Base-by-base conservation (phyloP, 805 yeast species). In the Pichia nanzhaoensis region DNA sequence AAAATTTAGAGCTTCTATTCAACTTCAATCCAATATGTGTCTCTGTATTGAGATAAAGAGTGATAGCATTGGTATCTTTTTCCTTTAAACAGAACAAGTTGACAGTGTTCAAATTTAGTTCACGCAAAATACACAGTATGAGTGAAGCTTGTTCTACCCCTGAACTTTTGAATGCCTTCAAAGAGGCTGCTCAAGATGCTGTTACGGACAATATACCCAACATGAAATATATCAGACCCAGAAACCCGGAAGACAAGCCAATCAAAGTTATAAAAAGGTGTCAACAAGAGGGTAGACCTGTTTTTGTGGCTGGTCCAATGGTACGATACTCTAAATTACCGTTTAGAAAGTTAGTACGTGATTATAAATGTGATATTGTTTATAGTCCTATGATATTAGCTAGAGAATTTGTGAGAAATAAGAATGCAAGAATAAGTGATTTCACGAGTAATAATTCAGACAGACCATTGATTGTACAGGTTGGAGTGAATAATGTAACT, bases 321-420 rank as follows among this genome's bases (percentile, higher is more conserved):
- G 99, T 93, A 1, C 70, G 99, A 42, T 93, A 93, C 68, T 87
- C 96, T 1, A 91, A 93, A 62, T 73, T 93, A 36, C 96, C 98
- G 3, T 91, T 93, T 58, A 72, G 99, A 42, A 85, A 86, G 48
- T 68, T 86, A 6, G 80, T 84, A 14, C 65, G 96, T 28, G 80
- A 80, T 33, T 86, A 80, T 60, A 70, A 75, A 44, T 78, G 82
- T 37, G 95, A 89, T 59, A 81, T 91, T 8, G 95, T 88, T 3
- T 90, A 93, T 59, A 78, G 95, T 0, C 99, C 99, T 9, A 93
- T 93, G 99, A 90, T 93, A 35, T 68, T 93, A 43, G 98, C 98
- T 4, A 69, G 98, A 42, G 99, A 93, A 64, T 93, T 88, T 72
- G 95, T 87, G 3, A 70, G 97, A 37, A 86, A 88, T 61, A 75